Percentiles rank a stretch among this genome's conserved stretches.
Conservation (phyloP, 768 basidiomycete genomes). For the Cystofilobasidium macerans region DNA sequence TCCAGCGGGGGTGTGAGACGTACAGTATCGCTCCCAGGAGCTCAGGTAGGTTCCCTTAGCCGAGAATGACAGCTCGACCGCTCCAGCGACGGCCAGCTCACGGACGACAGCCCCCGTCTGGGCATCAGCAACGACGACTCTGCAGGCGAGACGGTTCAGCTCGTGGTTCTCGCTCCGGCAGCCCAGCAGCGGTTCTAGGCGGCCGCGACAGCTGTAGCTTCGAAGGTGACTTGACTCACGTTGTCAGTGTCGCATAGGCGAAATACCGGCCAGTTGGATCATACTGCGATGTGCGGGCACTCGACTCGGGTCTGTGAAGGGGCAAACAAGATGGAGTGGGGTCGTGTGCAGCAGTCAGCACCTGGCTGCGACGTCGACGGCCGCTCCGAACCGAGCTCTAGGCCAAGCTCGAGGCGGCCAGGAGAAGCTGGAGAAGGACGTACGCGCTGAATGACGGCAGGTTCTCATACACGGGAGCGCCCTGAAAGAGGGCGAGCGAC, state of each 20-base stretch:
- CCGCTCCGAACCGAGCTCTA: background rate
- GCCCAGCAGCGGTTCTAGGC: background rate
- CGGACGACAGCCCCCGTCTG: slow-evolving; percentile 46
- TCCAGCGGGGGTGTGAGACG: slow-evolving; percentile 26
- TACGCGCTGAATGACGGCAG: slow-evolving; percentile 48
- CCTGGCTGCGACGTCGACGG: background rate
- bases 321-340: background rate
- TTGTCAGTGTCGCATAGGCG: slow-evolving; percentile 28
- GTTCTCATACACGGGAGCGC: slow-evolving; percentile 61
- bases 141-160: slow-evolving; percentile 54
- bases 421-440: slow-evolving; percentile 21
- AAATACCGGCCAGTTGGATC: slow-evolving; percentile 30
- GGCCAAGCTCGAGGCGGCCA: background rate
- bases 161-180: background rate
- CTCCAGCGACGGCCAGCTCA: slow-evolving; percentile 61
- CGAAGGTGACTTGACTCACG: slow-evolving; percentile 14
- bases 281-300: slow-evolving; percentile 25
- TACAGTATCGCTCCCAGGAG: slow-evolving; percentile 85
- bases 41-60: slow-evolving; percentile 86
- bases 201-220: background rate
- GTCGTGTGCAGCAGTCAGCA: background rate
- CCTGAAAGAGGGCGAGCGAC: slow-evolving; percentile 71
- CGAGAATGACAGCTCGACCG: slow-evolving; percentile 79
- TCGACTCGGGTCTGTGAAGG: slow-evolving; percentile 16
- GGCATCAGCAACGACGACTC: slow-evolving; percentile 22